Conservation (phyloP, 148 eudicot genomes). For the Tetragonia tetragonoides region DNA sequence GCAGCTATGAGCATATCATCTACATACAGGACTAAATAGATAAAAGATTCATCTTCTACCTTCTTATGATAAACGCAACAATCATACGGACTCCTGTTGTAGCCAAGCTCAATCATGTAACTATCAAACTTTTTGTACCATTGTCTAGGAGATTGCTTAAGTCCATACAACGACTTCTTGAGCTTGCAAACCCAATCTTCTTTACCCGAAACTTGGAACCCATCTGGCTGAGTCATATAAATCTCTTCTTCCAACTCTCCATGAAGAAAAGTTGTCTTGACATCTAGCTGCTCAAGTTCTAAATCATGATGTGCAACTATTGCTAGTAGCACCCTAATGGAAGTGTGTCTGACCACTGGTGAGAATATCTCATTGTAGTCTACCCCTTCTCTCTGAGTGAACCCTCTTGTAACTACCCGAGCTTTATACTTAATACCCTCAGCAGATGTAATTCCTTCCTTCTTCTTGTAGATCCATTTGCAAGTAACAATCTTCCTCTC, state of each 20-base stretch:
- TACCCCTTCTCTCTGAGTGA: no score
- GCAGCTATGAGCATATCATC: no score
- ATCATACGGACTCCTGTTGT: no score
- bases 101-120: neutral
- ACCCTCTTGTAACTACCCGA: no score
- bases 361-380: no score
- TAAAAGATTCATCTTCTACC: no score
- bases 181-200: neutral
- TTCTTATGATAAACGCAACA: no score
- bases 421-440: no score
- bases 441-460: no score
- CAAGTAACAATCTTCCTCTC: no score
- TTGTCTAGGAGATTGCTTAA: constrained; percentile 7
- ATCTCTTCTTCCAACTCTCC: constrained; percentile 14
- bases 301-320: neutral
- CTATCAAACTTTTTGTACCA: constrained; percentile 14
- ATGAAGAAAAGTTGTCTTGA: neutral
- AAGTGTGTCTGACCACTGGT: neutral
- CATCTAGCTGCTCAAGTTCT: constrained; percentile 7
- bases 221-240: constrained; percentile 3
- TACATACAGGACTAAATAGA: no score
- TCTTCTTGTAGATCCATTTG: no score
- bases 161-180: neutral
- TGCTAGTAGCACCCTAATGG: neutral
- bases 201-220: neutral